Conservation (phyloP, 345 rosid species). For the Hibiscus tridactylites region DNA sequence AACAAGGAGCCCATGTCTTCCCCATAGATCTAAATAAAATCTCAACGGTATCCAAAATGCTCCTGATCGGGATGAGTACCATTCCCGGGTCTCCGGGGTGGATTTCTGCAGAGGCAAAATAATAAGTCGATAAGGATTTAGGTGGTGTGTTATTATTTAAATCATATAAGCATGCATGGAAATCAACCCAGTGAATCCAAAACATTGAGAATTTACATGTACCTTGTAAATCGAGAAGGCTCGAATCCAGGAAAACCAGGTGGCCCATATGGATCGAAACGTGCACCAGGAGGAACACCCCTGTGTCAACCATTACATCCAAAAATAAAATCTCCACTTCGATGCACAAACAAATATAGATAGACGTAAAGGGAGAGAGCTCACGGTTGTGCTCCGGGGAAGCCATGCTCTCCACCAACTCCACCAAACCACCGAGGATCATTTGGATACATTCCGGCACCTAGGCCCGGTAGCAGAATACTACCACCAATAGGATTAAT, state of each 20-base stretch:
- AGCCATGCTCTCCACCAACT: constrained; percentile 27
- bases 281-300: constrained; percentile 84
- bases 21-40: constrained; percentile 34
- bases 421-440: constrained; percentile 60
- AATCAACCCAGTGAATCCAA: not conserved
- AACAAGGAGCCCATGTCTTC: too few relatives aligned
- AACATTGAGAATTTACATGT: not conserved
- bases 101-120: constrained; percentile 31
- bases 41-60: constrained; percentile 46
- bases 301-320: constrained; percentile 30
- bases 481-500: constrained; percentile 32
- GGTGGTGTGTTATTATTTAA: constrained; percentile 5
- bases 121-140: not conserved
- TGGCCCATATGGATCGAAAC: constrained; percentile 88
- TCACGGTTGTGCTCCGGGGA: constrained; percentile 54
- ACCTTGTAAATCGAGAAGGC: constrained; percentile 69
- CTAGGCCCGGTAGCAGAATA: constrained; percentile 61
- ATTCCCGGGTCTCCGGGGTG: constrained; percentile 37
- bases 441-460: constrained; percentile 67
- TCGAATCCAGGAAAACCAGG: constrained; percentile 80
- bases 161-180: not conserved
- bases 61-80: constrained; percentile 72
- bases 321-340: not conserved
- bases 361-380: constrained; percentile 4
- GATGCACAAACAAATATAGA: not conserved